These are phyloP conservation scores for Hamamelis virginiana DNA, from an alignment of 164 flowering plant genomes.

Conservation along the genomic window DNA sequence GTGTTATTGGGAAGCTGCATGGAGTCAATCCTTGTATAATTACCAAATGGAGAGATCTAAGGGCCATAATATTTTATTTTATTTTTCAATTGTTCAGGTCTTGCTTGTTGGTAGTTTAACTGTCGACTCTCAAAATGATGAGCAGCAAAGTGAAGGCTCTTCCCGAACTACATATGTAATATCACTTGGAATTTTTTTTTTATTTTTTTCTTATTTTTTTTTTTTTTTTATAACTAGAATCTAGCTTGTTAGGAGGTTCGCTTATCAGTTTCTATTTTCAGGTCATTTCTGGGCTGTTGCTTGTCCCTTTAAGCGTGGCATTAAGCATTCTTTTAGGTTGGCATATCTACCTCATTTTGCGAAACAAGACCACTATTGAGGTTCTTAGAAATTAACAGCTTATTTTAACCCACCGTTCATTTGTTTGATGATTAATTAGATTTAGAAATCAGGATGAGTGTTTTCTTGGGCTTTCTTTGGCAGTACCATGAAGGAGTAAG, in stretches of 20 bases:
- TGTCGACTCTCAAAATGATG: conserved; percentile 42
- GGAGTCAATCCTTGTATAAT: not conserved
- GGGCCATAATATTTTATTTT: not conserved
- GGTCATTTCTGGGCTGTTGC: conserved; percentile 67
- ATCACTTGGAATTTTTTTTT: not conserved
- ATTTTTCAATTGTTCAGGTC: conserved; percentile 39
- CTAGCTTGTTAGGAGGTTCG: conserved; percentile 1
- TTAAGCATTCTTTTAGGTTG: conserved; percentile 71
- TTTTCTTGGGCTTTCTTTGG: conserved; percentile 13
- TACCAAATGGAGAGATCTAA: not conserved
- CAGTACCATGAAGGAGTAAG: conserved; percentile 99
- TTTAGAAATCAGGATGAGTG: not conserved
- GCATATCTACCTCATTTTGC: conserved; percentile 76
- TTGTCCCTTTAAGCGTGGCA: conserved; percentile 66
- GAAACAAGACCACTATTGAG: conserved; percentile 96
- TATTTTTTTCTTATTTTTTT: conserved; percentile 1
- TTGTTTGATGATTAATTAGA: conserved; percentile 2
- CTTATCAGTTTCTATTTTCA: conserved; percentile 24
- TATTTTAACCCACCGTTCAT: conserved; percentile 1
- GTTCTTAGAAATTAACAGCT: conserved; percentile 28
- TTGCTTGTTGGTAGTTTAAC: conserved; percentile 68
- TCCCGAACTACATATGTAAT: conserved; percentile 62
- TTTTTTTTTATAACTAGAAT: conserved; percentile 2
- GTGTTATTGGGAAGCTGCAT: not conserved
- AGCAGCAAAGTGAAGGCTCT: conserved; percentile 45